Percentiles rank a stretch among this genome's conserved stretches.
Conservation (phyloP, 768 basidiomycete genomes). For the Calvatia gigantea region DNA sequence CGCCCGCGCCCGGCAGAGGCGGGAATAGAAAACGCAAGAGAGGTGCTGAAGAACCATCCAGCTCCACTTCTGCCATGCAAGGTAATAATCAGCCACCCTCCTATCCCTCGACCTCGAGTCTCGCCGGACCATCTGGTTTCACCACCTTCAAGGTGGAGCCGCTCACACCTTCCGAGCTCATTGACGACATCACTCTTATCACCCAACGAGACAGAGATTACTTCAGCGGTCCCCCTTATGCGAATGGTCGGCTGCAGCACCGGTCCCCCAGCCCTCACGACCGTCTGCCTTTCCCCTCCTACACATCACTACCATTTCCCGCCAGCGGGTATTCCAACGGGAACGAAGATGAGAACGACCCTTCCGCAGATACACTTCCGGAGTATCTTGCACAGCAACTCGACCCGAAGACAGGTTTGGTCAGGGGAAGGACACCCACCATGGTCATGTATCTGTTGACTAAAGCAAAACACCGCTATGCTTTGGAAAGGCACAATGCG, state of each 20-base stretch:
- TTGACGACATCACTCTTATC: constrained; percentile 24
- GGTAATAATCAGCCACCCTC: neutral
- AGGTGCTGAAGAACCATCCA: constrained; percentile 31
- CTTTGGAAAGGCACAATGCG: constrained; percentile 61
- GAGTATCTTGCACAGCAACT: constrained; percentile 45
- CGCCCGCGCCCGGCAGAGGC: constrained; percentile 70
- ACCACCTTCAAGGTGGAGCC: constrained; percentile 66
- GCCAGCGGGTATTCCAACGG: constrained; percentile 3
- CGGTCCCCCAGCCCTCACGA: constrained; percentile 9
- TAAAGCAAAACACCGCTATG: constrained; percentile 78
- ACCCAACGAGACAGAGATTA: constrained; percentile 25
- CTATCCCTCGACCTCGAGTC: constrained; percentile 1
- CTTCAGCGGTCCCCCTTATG: constrained; percentile 9
- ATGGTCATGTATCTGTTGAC: constrained; percentile 68
- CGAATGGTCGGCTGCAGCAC: constrained; percentile 17
- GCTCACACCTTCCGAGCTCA: constrained; percentile 35
- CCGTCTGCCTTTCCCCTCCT: constrained; percentile 1
- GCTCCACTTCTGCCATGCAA: constrained; percentile 15
- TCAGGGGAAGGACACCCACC: constrained; percentile 63
- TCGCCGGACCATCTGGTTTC: constrained; percentile 29
- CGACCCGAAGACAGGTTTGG: constrained; percentile 57
- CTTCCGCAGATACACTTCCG: constrained; percentile 39
- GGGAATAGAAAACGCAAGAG: constrained; percentile 72
- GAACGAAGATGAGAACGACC: constrained; percentile 35
- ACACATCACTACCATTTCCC: constrained; percentile 8